phyloP scores from a whole-genome alignment of 352 stramenopile species.

The Phytophthora europaea region DNA sequence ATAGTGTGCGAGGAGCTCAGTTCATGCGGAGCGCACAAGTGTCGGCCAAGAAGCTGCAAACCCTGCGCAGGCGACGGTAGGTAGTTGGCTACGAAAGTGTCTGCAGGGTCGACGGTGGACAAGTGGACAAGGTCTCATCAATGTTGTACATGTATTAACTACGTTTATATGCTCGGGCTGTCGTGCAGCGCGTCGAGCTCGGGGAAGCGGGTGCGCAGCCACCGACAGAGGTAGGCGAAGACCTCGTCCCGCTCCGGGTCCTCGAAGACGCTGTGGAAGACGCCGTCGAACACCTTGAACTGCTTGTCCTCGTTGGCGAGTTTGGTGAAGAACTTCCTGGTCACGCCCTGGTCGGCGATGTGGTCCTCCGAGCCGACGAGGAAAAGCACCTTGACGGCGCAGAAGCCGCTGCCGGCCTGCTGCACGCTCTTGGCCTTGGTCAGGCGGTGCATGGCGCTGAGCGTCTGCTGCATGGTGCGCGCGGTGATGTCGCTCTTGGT shows the following conservation, averaged over 20 bases:
- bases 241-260: slow-evolving; percentile 51
- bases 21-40: slow-evolving; percentile 22
- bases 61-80: slow-evolving; percentile 15
- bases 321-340: slow-evolving; percentile 46
- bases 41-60: slow-evolving; percentile 18
- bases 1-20: slow-evolving; percentile 1
- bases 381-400: slow-evolving; percentile 33
- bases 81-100: too few relatives aligned
- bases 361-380: slow-evolving; percentile 57
- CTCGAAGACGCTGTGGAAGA: slow-evolving; percentile 65
- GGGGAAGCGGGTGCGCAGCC: slow-evolving; percentile 26
- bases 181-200: slow-evolving; percentile 12
- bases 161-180: slow-evolving; percentile 18
- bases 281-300: slow-evolving; percentile 57
- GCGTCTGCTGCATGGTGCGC: slow-evolving; percentile 40
- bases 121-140: too few relatives aligned
- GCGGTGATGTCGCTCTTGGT: slow-evolving; percentile 54
- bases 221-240: slow-evolving; percentile 23
- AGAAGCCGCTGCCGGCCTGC: slow-evolving; percentile 22
- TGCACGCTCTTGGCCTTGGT: slow-evolving; percentile 32
- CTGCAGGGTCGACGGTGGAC: too few relatives aligned
- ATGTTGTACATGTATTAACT: slow-evolving; percentile 12
- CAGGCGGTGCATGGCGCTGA: slow-evolving; percentile 39
- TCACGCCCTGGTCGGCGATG: slow-evolving; percentile 39
- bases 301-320: slow-evolving; percentile 56